These are phyloP conservation scores for Zygoascus meyerae DNA, from an alignment of 1,139 yeast genomes.

Conservation along the genomic window DNA sequence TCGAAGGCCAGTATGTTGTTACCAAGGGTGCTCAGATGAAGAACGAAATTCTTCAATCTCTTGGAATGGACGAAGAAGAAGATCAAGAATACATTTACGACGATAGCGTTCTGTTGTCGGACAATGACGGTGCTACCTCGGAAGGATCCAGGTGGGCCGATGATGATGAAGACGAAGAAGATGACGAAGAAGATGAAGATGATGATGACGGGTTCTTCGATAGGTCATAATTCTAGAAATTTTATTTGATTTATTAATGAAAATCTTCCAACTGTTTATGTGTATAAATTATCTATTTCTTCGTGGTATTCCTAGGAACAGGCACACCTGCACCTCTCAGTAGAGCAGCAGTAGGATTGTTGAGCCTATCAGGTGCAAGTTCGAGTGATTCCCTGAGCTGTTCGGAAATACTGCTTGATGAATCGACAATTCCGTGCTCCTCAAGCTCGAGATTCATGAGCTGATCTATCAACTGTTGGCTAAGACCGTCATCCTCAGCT, in stretches of 20 bases:
- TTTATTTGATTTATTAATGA: neutral
- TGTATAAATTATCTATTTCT: neutral
- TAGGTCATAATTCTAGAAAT: constrained; percentile 7
- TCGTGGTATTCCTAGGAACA: no score
- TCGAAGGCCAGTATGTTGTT: constrained; percentile 74
- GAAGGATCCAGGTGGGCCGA: constrained; percentile 35
- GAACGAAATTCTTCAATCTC: constrained; percentile 74
- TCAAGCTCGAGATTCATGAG: constrained; percentile 22
- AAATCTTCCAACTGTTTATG: neutral
- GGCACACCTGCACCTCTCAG: constrained; percentile 28
- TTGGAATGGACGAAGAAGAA: constrained; percentile 40
- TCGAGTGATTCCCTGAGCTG: constrained; percentile 25
- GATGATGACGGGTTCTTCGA: constrained; percentile 14
- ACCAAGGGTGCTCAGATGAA: constrained; percentile 52
- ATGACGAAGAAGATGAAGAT: constrained; percentile 9
- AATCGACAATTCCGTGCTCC: constrained; percentile 20
- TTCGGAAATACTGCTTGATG: constrained; percentile 28
- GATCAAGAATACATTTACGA: constrained; percentile 27
- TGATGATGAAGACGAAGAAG: constrained; percentile 7
- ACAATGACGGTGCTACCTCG: constrained; percentile 38
- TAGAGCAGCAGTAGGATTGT: constrained; percentile 37
- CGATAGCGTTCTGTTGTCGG: constrained; percentile 26
- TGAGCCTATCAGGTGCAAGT: constrained; percentile 31
- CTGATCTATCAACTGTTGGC: constrained; percentile 19
- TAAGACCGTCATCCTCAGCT: constrained; percentile 14